These are phyloP conservation scores for Lichtheimia ramosa DNA, from an alignment of 371 early-diverging fungal species.

Conservation along the genomic window DNA sequence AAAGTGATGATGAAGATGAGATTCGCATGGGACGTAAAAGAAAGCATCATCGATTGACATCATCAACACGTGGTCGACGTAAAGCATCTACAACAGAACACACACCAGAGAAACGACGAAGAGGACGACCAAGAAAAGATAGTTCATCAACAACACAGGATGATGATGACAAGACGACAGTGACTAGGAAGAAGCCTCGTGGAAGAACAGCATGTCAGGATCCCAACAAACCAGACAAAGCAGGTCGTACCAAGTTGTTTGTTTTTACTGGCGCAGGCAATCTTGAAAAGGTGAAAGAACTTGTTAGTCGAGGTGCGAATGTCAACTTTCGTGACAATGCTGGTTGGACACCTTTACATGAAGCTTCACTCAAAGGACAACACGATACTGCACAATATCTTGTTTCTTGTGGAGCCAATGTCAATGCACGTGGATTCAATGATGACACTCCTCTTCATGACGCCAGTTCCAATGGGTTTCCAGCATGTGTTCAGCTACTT, in stretches of 20 bases:
- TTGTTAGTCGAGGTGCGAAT: conserved; percentile 52
- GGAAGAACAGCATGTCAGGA: conserved; percentile 29
- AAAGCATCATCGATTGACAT: conserved; percentile 1
- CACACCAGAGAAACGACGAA: conserved; percentile 8
- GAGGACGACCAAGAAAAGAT: conserved; percentile 17
- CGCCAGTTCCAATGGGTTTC: conserved; percentile 69
- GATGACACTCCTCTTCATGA: conserved; percentile 82
- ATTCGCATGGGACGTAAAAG: conserved; percentile 1
- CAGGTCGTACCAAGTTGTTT: conserved; percentile 60
- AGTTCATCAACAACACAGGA: background rate
- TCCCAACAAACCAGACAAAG: conserved; percentile 57
- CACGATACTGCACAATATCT: conserved; percentile 57
- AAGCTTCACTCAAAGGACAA: conserved; percentile 66
- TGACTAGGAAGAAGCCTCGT: conserved; percentile 12
- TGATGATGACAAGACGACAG: background rate
- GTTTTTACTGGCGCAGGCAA: conserved; percentile 52
- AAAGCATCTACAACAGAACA: background rate
- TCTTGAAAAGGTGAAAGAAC: conserved; percentile 40
- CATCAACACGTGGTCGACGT: conserved; percentile 8
- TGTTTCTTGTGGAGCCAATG: conserved; percentile 54
- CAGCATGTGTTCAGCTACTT: conserved; percentile 59
- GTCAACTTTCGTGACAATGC: conserved; percentile 65
- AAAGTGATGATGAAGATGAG: conserved; percentile 3
- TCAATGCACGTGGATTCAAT: conserved; percentile 63
- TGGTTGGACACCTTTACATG: conserved; percentile 70